Evolutionary conservation across 73 alveolate species (phyloP), one percentile per base, ranked within the genome.

Genomic region (Paramecium pentaurelia): DNA sequence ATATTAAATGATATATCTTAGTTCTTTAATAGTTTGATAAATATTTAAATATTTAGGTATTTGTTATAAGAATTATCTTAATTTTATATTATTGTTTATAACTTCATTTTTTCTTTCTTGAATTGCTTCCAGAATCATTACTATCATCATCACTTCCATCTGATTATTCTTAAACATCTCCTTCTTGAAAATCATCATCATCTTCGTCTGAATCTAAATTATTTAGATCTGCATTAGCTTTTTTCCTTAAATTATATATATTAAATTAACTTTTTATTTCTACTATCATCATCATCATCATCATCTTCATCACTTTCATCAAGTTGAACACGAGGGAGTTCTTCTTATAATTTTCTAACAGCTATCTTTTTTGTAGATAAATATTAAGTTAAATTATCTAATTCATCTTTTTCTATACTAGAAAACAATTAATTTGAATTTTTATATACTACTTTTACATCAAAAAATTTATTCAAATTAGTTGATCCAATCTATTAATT

Each of bases 151-250:
- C 86, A 34, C 58, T 37, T 14, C 40, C 86, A 2, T 71, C 86
- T 12, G 86, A 71, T 34, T 71, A 10, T 12, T 71, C 60, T 3
- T 71, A 60, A 71, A 30, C 86, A 12, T 71, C 86, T 6, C 34
- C 58, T 8, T n/a, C 86, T 34, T 71, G 32, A 37, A 71, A 71
- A 71, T 71, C 86, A 34, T 71, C 86, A 71, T 71, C 86, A 71
- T 71, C 86, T 38, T 71, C 86, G 10, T 71, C 86, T 34, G 86
- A 71, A 71, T 71, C 86, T 38, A 71, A 71, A 34, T 71, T 71
- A 34, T 71, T 37, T 1, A 8, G 60, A 7, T 34, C 86, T 10
- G 77, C 25, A 10, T 49, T 49, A 49, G 60, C 9, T 49, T 49
- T 49, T 0, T 37, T 71, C 86, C 58, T 71, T 20, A 0, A 34